Conservation (phyloP, 176 grass and related monocot genomes). For the Juncus inflexus region DNA sequence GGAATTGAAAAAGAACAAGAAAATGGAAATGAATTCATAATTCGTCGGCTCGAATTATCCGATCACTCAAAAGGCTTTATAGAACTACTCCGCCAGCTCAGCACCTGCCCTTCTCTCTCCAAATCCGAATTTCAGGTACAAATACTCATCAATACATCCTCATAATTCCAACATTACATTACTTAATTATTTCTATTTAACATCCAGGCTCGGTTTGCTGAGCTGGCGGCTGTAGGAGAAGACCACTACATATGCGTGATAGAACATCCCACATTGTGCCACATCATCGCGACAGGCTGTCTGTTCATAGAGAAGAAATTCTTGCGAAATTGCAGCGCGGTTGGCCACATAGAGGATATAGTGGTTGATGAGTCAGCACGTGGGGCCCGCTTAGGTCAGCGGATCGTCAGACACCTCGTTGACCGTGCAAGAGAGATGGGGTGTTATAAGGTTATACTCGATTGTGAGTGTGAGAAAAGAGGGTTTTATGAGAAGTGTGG, state of each 20-base stretch:
- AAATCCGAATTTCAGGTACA: constrained; percentile 45
- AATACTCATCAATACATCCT: background rate
- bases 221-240: constrained; percentile 67
- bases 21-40: constrained; percentile 5
- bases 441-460: constrained; percentile 94
- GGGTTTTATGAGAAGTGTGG: constrained; percentile 76
- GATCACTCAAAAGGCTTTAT: constrained; percentile 68
- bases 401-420: constrained; percentile 50
- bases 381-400: constrained; percentile 47
- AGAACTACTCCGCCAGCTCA: constrained; percentile 59
- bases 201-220: constrained; percentile 44
- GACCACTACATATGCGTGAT: constrained; percentile 74
- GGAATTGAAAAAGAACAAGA: background rate
- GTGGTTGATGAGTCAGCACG: constrained; percentile 59
- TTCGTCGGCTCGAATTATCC: constrained; percentile 57
- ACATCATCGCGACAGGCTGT: constrained; percentile 67
- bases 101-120: constrained; percentile 54
- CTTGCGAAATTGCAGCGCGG: constrained; percentile 56
- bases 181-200: background rate
- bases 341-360: constrained; percentile 84
- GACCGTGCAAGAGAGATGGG: constrained; percentile 53
- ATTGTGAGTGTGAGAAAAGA: constrained; percentile 60
- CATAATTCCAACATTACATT: background rate
- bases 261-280: constrained; percentile 37
- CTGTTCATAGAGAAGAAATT: constrained; percentile 92